Percentiles rank a stretch among this genome's conserved stretches.
Conservation (phyloP, 1,139 yeast genomes). For the Eremothecium cymbalariae region DNA sequence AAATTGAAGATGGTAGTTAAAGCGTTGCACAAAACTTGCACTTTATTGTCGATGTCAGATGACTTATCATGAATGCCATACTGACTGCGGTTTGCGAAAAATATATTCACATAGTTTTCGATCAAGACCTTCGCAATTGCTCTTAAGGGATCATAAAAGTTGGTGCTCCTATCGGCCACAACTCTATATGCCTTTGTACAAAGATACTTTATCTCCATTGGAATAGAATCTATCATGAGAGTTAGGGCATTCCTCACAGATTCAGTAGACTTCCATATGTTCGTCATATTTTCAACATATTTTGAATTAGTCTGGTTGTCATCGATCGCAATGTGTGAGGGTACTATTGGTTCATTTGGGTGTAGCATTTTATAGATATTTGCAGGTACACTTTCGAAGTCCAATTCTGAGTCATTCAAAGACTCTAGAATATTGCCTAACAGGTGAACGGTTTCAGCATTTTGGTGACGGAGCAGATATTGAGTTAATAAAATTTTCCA, state of each 20-base stretch:
- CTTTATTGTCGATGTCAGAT: slow-evolving; percentile 13
- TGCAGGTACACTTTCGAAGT: slow-evolving; percentile 76
- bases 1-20: slow-evolving; percentile 25
- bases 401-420: slow-evolving; percentile 41
- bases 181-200: slow-evolving; percentile 43
- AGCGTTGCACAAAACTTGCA: slow-evolving; percentile 17
- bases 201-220: slow-evolving; percentile 52
- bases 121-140: slow-evolving; percentile 68
- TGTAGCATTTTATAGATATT: slow-evolving; percentile 44
- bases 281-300: slow-evolving; percentile 68
- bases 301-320: slow-evolving; percentile 60
- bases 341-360: slow-evolving; percentile 38
- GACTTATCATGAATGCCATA: slow-evolving; percentile 15
- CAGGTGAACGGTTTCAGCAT: slow-evolving; percentile 40
- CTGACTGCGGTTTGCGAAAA: slow-evolving; percentile 33
- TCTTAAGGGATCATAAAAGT: slow-evolving; percentile 36
- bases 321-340: slow-evolving; percentile 62
- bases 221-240: slow-evolving; percentile 42
- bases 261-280: slow-evolving; percentile 62
- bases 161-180: slow-evolving; percentile 36
- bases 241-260: slow-evolving; percentile 46
- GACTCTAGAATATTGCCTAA: slow-evolving; percentile 44
- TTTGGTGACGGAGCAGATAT: slow-evolving; percentile 56
- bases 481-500: slow-evolving; percentile 47
- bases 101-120: slow-evolving; percentile 54